Evolutionary conservation across 2,329 filamentous ascomycete genomes (phyloP), one percentile per base, ranked within the genome.

Genomic region (Fusarium lateritium): DNA sequence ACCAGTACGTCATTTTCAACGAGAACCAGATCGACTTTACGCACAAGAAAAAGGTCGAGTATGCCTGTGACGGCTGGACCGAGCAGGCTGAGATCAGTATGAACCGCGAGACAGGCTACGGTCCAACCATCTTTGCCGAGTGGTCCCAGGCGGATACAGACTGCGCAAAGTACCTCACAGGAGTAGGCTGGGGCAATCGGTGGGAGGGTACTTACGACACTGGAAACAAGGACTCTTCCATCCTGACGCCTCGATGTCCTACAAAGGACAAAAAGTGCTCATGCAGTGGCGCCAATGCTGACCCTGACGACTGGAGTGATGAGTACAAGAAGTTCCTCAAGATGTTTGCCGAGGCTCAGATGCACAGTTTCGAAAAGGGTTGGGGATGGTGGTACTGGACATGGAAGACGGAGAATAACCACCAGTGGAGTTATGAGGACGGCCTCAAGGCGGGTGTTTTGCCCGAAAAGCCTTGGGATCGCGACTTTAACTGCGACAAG

Each of bases 381-480:
- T 96, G 92, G 91, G 96, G 96, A 49, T 99, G 96, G 96, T 98
- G 97, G 82, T 99, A 99, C 82, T 99, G 96, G 96, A 98, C 94
- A 34, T 97, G 96, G 95, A 89, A 94, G 81, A 97, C 95, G 31
- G 95, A 98, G 83, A 85, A 81, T 69, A 90, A 92, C 49, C 85
- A 90, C 62, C 94, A 98, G 81, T 99, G 96, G 96, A 97, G 94
- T 78, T 97, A 96, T 83, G 90, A 94, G 80, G 85, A 89, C 68
- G 94, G 94, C 0, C 83, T 94, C 67, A 86, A 86, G 53, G 92
- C 92, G 3, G 93, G 93, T 1, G 93, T 95, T 47, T 79, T 99
- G 81, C 96, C 96, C 3, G 78, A 83, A 39, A 91, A 92, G 82
- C 91, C 92, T 1, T 94, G 91, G 76, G 81, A 88, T 22, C 85